Base-by-base conservation (phyloP, 2,329 filamentous ascomycete species). In the Graphilbum sp. region DNA sequence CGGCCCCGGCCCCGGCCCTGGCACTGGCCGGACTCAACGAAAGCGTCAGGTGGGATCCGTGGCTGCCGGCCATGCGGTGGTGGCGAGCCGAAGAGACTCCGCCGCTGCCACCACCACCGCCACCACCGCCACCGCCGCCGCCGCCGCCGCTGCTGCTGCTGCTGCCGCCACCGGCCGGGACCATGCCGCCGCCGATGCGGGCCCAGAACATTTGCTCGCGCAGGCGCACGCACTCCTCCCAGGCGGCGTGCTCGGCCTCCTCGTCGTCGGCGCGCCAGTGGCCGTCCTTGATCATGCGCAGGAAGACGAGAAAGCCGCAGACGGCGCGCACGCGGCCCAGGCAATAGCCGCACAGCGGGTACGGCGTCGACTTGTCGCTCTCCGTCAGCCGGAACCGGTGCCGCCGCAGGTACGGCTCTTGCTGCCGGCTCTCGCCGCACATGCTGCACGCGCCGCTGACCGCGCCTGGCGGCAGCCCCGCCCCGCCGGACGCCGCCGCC, bases 121-220 rank as follows among this genome's bases (percentile, higher is more conserved):
- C 43, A 6, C 35, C 33, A 32, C 34, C 32, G 29, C 33, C 37
- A 15, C 37, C 20, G 3, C 40, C 40, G 11, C 34, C 35, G 19
- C 31, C 16, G 5, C 29, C 35, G 16, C 27, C 17, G 32, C 21
- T 8, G 25, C 8, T 23, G 34, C 24, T 18, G 16, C 29, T n/a
- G n/a, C 34, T 5, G 19, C 29, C 27, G 15, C 29, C 20, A 3
- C 3, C 30, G 10, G 70, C 64, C 1, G 88, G 90, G 12, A 96
- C 62, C 2, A 98, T 85, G 13, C 90, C 90, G 21, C 87, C 90
- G 20, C 88, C 88, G 37, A 98, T 75, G 39, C 90, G 73, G 36
- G 83, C 75, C 90, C 90, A 98, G 54, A 98, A 98, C 81, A 98
- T 94, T 48, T 88, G 78, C 55, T 98, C 90, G 36, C 90, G 70